phyloP scores from a whole-genome alignment of 768 basidiomycete genomes.

The Tulasnella calospora region DNA sequence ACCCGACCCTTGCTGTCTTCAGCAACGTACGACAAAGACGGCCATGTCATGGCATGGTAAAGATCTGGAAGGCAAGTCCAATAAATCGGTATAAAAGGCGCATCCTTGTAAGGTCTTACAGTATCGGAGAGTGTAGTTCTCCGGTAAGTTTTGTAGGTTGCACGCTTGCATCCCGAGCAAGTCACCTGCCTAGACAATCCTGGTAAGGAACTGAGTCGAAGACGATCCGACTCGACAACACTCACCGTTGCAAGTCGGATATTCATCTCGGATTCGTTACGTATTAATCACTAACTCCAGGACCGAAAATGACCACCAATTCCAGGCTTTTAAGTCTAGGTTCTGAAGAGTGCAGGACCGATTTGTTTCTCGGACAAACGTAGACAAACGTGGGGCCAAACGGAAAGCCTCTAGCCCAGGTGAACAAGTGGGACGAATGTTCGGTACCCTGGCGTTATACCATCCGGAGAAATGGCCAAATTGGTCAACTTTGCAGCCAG shows the following conservation, averaged over 20 bases:
- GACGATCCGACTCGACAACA: not conserved
- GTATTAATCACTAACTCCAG: not conserved
- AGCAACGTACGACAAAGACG: constrained; percentile 46
- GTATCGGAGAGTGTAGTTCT: constrained; percentile 38
- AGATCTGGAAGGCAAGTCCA: constrained; percentile 36
- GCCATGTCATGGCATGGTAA: constrained; percentile 48
- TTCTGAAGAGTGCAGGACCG: not conserved
- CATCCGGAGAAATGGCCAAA: not conserved
- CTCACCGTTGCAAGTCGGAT: constrained; percentile 22
- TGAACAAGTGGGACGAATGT: not conserved
- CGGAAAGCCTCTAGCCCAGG: too few relatives aligned
- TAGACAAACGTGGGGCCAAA: not conserved
- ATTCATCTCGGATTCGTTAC: constrained; percentile 9
- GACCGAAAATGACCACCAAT: not conserved
- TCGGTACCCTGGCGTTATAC: not conserved
- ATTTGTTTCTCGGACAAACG: not conserved
- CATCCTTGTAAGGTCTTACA: constrained; percentile 22
- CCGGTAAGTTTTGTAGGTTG: constrained; percentile 46
- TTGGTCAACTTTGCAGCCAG: not conserved
- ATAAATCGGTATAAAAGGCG: not conserved
- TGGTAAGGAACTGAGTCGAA: not conserved
- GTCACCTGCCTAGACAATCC: constrained; percentile 38
- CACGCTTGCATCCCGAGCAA: constrained; percentile 48
- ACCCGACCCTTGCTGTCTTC: constrained; percentile 44
- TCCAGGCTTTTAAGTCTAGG: not conserved